Evolutionary conservation across 2,329 filamentous ascomycete genomes (phyloP).

Genomic region (Pseudopithomyces maydicus): DNA sequence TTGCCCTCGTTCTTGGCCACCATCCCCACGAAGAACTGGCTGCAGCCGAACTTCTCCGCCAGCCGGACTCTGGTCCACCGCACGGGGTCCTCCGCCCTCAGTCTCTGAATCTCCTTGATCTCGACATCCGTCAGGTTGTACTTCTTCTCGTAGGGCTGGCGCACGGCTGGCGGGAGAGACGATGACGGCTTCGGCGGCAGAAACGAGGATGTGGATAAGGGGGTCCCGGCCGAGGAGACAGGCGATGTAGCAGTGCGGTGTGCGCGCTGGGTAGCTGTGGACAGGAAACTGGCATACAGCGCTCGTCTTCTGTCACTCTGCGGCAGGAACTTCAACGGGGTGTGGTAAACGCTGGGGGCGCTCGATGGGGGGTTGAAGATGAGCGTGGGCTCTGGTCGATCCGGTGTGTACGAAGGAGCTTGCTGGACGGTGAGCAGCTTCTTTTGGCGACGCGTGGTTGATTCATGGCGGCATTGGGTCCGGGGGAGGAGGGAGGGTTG

Average conservation of each 20-base stretch:
- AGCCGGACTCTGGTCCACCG: slow-evolving; percentile 64
- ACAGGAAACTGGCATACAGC: slow-evolving; percentile 48
- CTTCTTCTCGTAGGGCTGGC: slow-evolving; percentile 59
- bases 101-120: slow-evolving; percentile 62
- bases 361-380: slow-evolving; percentile 70
- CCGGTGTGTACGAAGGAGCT: slow-evolving; percentile 49
- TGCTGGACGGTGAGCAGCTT: slow-evolving; percentile 53
- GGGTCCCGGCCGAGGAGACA: slow-evolving; percentile 36
- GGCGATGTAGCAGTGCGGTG: slow-evolving; percentile 27
- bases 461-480: slow-evolving; percentile 48
- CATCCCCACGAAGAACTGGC: slow-evolving; percentile 65
- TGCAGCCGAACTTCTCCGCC: slow-evolving; percentile 67
- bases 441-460: slow-evolving; percentile 52
- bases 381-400: slow-evolving; percentile 32
- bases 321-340: slow-evolving; percentile 68
- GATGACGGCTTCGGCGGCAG: slow-evolving; percentile 33
- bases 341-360: slow-evolving; percentile 67
- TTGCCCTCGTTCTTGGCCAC: slow-evolving; percentile 55
- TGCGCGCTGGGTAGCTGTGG: slow-evolving; percentile 24
- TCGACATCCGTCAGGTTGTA: slow-evolving; percentile 64
- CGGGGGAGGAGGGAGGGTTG: slow-evolving; percentile 24
- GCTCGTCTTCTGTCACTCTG: slow-evolving; percentile 59
- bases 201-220: slow-evolving; percentile 22
- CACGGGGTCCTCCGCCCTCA: slow-evolving; percentile 61
- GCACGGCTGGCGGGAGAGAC: slow-evolving; percentile 55